phyloP scores from a whole-genome alignment of 2,329 filamentous ascomycete genomes.

The Phoma sp. region DNA sequence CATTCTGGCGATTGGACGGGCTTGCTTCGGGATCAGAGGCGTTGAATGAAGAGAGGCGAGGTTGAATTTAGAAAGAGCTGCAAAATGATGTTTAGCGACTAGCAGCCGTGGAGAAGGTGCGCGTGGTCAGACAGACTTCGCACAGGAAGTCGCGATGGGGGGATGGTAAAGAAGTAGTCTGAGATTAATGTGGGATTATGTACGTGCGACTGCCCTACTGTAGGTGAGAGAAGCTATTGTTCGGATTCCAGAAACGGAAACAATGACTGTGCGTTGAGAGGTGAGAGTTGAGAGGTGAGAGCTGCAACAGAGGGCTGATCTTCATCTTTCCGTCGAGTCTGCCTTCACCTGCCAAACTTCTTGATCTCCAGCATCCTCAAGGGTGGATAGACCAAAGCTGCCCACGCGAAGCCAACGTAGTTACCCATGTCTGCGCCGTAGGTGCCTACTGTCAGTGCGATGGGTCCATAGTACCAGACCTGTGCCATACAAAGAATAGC shows the following conservation, averaged over 20 bases:
- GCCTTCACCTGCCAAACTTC: constrained; percentile 54
- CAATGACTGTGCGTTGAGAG: too few relatives aligned
- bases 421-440: constrained; percentile 67
- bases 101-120: not conserved
- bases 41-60: too few relatives aligned
- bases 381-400: constrained; percentile 62
- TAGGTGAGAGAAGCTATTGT: too few relatives aligned
- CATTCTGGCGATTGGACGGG: not conserved
- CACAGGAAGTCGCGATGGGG: not conserved
- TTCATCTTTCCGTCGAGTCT: not conserved
- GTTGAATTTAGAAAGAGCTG: not conserved
- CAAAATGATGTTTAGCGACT: not conserved
- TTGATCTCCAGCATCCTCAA: constrained; percentile 60
- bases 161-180: not conserved
- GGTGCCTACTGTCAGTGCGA: constrained; percentile 63
- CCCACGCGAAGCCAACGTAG: constrained; percentile 66
- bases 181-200: too few relatives aligned
- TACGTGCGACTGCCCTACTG: too few relatives aligned
- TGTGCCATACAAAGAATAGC: constrained; percentile 72
- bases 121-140: too few relatives aligned
- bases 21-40: too few relatives aligned
- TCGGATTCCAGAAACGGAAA: too few relatives aligned
- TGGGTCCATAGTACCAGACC: constrained; percentile 70
- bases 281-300: too few relatives aligned
- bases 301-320: too few relatives aligned